Evolutionary conservation across 2,329 filamentous ascomycete genomes (phyloP), one percentile per base, ranked within the genome.

Genomic region (Hymenoscyphus infarciens): DNA sequence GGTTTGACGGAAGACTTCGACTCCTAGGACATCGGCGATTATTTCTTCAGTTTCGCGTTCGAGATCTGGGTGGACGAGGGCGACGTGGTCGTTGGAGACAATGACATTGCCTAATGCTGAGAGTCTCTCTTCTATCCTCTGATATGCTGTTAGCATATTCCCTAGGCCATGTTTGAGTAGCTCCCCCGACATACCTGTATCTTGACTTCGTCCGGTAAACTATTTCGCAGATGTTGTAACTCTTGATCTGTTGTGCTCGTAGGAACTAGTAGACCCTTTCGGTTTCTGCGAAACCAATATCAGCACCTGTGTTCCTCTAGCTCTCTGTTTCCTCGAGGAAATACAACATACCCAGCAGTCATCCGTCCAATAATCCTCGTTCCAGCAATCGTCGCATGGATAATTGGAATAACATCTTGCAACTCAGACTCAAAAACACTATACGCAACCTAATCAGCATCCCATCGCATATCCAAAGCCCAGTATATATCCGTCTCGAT

Each of bases 21-120:
- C 91, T 66, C 91, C 91, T 22, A 96, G 81, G 64, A 96, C 91
- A 76, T 99, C 95, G 72, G 95, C 92, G 74, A 99, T 93, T 71
- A 99, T 97, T 81, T 99, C 95, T 79, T 99, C 95, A 16, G 93
- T 97, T 82, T 99, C 95, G 66, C 94, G 90, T 83, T 98, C 95
- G 64, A 99, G 83, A 74, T 99, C 95, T 11, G 95, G 95, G 76
- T 99, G 95, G 66, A 98, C 88, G 54, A 99, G 87, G 59, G 95
- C 95, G 70, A 98, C 95, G 78, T 97, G 93, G 79, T 99, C 95
- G 78, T 98, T 98, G 73, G 87, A 87, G 73, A 92, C 96, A 74
- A 99, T 97, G 66, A 98, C 95, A 75, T 99, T 99, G 66, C 95
- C 95, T 29, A 99, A 86, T 4, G 95, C 95, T 19, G 92, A 97